Evolutionary conservation across 73 alveolate species (phyloP).

Genomic region (Stentor coeruleus): DNA sequence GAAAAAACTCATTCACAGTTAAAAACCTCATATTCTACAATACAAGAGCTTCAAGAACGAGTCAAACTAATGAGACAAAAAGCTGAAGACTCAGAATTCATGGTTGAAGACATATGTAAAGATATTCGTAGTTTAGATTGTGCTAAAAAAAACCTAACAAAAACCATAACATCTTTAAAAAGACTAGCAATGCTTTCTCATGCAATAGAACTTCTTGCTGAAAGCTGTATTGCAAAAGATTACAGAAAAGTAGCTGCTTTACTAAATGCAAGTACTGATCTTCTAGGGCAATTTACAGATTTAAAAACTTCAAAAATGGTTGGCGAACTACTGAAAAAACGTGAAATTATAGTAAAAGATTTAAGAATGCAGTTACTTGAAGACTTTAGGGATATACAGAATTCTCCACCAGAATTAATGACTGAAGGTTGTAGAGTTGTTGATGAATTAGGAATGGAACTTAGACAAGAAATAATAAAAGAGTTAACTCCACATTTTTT

Average conservation of each 20-base stretch:
- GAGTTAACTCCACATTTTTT: conserved; percentile 79
- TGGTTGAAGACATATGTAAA: conserved; percentile 88
- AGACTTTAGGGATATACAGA: conserved; percentile 37
- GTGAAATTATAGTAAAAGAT: conserved; percentile 33
- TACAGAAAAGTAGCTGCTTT: conserved; percentile 92
- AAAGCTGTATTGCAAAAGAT: conserved; percentile 68
- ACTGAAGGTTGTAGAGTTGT: conserved; percentile 48
- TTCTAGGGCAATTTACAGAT: conserved; percentile 82
- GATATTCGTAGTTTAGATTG: conserved; percentile 88
- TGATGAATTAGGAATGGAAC: conserved; percentile 44
- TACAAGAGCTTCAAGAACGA: conserved; percentile 33
- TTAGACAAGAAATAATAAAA: conserved; percentile 39
- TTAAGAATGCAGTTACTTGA: conserved; percentile 36
- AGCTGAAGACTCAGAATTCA: conserved; percentile 86
- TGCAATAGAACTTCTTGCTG: conserved; percentile 89
- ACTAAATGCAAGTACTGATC: conserved; percentile 88
- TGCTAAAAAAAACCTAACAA: conserved; percentile 92
- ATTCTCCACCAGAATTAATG: conserved; percentile 32
- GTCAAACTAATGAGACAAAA: conserved; percentile 68
- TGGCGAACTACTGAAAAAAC: conserved; percentile 60
- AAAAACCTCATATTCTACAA: conserved; percentile 30
- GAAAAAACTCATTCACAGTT: conserved; percentile 41
- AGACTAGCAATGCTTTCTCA: conserved; percentile 79
- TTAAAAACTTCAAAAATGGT: conserved; percentile 79
- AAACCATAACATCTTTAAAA: conserved; percentile 86